phyloP scores from a whole-genome alignment of 2,329 filamentous ascomycete species.

The Drechslerella coelobrocha region DNA sequence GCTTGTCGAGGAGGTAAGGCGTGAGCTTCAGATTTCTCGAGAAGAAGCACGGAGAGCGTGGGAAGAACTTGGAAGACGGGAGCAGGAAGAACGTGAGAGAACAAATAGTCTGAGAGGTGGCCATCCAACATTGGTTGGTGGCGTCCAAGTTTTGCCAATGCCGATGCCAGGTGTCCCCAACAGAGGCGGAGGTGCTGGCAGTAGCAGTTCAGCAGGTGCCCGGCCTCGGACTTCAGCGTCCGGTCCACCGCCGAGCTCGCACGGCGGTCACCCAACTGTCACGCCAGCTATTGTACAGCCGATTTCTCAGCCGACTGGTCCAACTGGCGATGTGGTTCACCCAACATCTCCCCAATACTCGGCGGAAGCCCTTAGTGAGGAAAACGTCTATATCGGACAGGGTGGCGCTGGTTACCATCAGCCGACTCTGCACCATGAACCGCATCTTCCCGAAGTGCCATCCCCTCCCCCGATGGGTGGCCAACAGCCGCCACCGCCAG shows the following conservation, averaged over 20 bases:
- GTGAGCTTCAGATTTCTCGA: constrained; percentile 91
- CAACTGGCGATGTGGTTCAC: constrained; percentile 46
- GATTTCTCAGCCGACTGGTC: constrained; percentile 38
- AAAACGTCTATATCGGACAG: constrained; percentile 51
- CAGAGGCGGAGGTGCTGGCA: constrained; percentile 58
- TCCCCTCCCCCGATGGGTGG: constrained; percentile 51
- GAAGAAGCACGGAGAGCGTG: constrained; percentile 94
- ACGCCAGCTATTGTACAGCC: constrained; percentile 37
- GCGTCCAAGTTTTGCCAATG: constrained; percentile 95
- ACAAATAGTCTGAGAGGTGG: constrained; percentile 85
- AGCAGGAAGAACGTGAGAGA: constrained; percentile 89
- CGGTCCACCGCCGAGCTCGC: constrained; percentile 35
- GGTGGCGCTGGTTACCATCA: constrained; percentile 51
- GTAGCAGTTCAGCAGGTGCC: constrained; percentile 50
- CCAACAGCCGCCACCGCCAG: constrained; percentile 16
- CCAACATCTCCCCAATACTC: constrained; percentile 44
- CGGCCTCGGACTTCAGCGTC: constrained; percentile 30
- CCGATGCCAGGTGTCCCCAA: constrained; percentile 70
- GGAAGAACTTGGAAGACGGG: constrained; percentile 92
- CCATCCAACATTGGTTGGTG: constrained; percentile 85
- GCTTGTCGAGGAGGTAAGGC: constrained; percentile 84
- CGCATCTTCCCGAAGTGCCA: constrained; percentile 50
- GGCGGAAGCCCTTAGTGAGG: constrained; percentile 37
- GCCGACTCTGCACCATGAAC: constrained; percentile 52
- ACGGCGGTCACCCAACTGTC: constrained; percentile 14